Evolutionary conservation across 352 stramenopile species (phyloP).

Genomic region (Globisporangium heterothallicum): DNA sequence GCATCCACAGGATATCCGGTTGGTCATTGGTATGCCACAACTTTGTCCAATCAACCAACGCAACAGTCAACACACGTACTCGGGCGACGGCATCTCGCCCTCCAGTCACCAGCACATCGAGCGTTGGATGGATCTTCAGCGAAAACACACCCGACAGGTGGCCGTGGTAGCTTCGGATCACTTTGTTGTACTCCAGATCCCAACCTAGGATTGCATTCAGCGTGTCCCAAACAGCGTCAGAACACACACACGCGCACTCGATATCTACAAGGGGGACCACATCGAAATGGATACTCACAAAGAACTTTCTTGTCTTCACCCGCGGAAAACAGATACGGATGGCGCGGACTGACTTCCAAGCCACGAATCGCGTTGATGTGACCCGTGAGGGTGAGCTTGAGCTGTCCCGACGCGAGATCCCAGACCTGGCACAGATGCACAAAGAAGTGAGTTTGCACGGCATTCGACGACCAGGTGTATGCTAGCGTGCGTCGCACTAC

Average conservation of each 20-base stretch:
- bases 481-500: too few species aligned
- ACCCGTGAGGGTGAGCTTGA: conserved; percentile 99
- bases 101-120: conserved; percentile 98
- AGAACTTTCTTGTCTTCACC: conserved; percentile 99
- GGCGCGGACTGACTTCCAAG: conserved; percentile 92
- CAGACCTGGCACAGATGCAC: conserved; percentile 54
- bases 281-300: conserved; percentile 31
- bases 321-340: conserved; percentile 98
- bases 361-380: conserved; percentile 98
- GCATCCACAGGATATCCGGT: too few species aligned
- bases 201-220: conserved; percentile 56
- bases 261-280: not conserved
- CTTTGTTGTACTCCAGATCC: conserved; percentile 99
- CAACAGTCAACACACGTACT: conserved; percentile 31
- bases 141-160: conserved; percentile 98
- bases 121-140: conserved; percentile 95
- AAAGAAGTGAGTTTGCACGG: too few species aligned
- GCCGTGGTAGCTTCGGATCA: conserved; percentile 99
- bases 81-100: conserved; percentile 87
- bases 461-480: too few species aligned
- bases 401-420: conserved; percentile 94
- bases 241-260: not conserved
- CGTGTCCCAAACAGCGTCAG: not conserved
- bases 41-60: too few species aligned
- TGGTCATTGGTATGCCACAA: too few species aligned